phyloP scores from a whole-genome alignment of 2,329 filamentous ascomycete species.

The Claviceps citrina region DNA sequence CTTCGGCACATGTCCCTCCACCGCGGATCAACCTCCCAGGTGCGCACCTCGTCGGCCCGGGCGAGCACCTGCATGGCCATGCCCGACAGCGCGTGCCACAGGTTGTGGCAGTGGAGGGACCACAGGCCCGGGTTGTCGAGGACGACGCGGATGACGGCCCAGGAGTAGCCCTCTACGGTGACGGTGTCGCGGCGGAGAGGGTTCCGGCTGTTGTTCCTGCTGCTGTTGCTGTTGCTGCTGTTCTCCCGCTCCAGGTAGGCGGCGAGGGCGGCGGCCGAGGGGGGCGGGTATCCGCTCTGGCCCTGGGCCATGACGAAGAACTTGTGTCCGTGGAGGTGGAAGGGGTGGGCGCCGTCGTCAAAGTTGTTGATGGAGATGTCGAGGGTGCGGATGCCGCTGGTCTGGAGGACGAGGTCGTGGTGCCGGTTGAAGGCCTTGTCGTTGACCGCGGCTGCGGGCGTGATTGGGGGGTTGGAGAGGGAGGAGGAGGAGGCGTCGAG shows the following conservation, averaged over 20 bases:
- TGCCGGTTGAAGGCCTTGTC: slow-evolving; percentile 14
- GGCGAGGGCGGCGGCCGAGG: slow-evolving; percentile 12
- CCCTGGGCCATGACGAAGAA: slow-evolving; percentile 32
- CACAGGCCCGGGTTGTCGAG: slow-evolving; percentile 43
- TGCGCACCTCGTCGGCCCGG: slow-evolving; percentile 13
- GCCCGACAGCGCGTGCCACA: slow-evolving; percentile 43
- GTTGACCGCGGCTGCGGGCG: slow-evolving; percentile 10
- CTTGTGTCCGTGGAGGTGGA: slow-evolving; percentile 45
- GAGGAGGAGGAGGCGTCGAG: slow-evolving; percentile 12
- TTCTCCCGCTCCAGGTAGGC: slow-evolving; percentile 9
- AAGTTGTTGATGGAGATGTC: slow-evolving; percentile 45
- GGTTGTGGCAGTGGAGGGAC: slow-evolving; percentile 43
- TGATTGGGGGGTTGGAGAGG: slow-evolving; percentile 1
- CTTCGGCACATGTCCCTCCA: slow-evolving; percentile 15
- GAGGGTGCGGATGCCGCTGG: slow-evolving; percentile 34
- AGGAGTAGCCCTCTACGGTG: slow-evolving; percentile 37
- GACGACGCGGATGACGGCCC: slow-evolving; percentile 37
- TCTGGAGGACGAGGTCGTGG: slow-evolving; percentile 31
- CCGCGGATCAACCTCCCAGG: slow-evolving; percentile 12
- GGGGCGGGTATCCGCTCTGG: slow-evolving; percentile 19
- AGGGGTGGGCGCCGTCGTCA: slow-evolving; percentile 31
- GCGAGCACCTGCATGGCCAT: slow-evolving; percentile 42
- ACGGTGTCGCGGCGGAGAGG: slow-evolving; percentile 28
- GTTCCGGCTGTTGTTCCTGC: too few relatives aligned
- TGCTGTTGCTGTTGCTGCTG: slow-evolving; percentile 5